Evolutionary conservation across 768 basidiomycete species (phyloP).

Genomic region (Hypsizygus marmoreus): DNA sequence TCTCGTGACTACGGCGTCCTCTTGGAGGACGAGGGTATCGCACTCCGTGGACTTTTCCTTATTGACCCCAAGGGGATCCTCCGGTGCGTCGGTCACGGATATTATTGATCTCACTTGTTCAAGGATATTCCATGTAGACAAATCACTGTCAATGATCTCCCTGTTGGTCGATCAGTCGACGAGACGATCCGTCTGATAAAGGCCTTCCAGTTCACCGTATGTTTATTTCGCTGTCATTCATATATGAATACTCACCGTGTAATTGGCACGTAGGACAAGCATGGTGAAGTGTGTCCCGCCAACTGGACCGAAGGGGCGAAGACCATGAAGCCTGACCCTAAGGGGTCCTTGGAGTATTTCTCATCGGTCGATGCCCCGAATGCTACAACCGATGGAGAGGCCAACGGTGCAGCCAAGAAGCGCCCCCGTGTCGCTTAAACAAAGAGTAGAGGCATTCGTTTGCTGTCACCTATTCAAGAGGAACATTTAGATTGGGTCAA

Average conservation of each 20-base stretch:
- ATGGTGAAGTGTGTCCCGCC: constrained; percentile 92
- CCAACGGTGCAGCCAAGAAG: constrained; percentile 53
- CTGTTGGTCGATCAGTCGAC: constrained; percentile 93
- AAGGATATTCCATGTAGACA: constrained; percentile 49
- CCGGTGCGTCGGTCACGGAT: constrained; percentile 41
- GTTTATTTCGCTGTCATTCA: constrained; percentile 23
- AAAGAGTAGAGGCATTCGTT: not conserved
- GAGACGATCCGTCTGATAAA: constrained; percentile 90
- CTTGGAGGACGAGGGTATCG: constrained; percentile 84
- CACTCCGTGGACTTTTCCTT: constrained; percentile 85
- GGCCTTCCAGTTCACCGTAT: constrained; percentile 88
- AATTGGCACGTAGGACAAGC: constrained; percentile 57
- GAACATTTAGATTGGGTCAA: no score
- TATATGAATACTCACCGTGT: constrained; percentile 2
- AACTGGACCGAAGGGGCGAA: constrained; percentile 84
- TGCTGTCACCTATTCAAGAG: not conserved
- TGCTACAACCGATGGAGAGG: constrained; percentile 22
- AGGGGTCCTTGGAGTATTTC: constrained; percentile 77
- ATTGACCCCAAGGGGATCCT: constrained; percentile 83
- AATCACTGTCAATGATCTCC: constrained; percentile 89
- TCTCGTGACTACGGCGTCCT: constrained; percentile 87
- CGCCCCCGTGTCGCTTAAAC: constrained; percentile 57
- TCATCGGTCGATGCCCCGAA: constrained; percentile 25
- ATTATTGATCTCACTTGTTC: not conserved
- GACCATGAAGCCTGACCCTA: constrained; percentile 83